phyloP scores from a whole-genome alignment of 1,139 yeast genomes.

The Nadsonia commutata region DNA sequence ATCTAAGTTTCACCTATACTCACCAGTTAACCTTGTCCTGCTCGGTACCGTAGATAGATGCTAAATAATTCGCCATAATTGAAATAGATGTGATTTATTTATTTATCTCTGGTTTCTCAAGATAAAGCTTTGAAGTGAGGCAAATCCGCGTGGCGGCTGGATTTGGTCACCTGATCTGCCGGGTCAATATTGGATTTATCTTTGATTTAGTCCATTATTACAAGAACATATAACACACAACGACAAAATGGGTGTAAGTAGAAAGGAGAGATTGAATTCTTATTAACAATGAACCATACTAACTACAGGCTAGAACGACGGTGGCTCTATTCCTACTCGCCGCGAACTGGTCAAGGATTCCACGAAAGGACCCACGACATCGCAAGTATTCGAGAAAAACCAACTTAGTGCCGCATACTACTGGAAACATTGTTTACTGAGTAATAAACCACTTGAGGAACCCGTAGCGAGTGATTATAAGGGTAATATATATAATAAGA shows the following conservation, averaged over 20 bases:
- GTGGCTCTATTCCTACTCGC: conserved; percentile 37
- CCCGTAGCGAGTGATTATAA: conserved; percentile 59
- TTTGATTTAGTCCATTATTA: too few relatives aligned
- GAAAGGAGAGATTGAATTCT: background rate
- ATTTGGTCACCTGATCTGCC: background rate
- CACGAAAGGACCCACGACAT: conserved; percentile 14
- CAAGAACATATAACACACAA: too few relatives aligned
- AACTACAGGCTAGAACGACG: conserved; percentile 31
- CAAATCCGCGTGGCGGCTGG: background rate
- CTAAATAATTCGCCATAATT: conserved; percentile 23
- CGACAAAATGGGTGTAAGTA: background rate
- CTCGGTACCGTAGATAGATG: conserved; percentile 29
- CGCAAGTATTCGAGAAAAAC: conserved; percentile 14
- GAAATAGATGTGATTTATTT: background rate
- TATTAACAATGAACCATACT: background rate
- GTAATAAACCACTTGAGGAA: conserved; percentile 25
- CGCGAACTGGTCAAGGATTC: conserved; percentile 25
- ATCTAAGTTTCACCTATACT: too few relatives aligned
- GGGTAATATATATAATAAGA: conserved; percentile 61
- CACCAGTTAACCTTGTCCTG: conserved; percentile 30
- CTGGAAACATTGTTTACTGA: conserved; percentile 33
- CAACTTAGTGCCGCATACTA: conserved; percentile 16
- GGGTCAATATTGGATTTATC: too few relatives aligned
- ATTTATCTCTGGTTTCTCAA: background rate
- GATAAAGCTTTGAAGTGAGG: background rate